Base-by-base conservation (phyloP, 148 eudicot species). In the Beta vulgaris region DNA sequence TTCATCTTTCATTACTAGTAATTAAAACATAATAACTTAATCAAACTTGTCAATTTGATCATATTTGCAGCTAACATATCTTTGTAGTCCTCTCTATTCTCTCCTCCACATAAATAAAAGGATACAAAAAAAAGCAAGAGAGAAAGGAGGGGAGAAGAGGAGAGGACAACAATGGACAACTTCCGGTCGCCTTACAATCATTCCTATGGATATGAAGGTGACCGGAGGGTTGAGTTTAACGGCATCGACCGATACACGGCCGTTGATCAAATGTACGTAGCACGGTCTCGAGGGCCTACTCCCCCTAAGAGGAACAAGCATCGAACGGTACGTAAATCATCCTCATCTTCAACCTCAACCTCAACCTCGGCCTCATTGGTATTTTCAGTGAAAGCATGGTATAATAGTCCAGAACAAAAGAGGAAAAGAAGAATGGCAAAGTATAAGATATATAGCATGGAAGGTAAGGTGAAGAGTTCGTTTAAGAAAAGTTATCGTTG, bases 381-480 rank as follows among this genome's bases (percentile, higher is more conserved):
- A 5, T 36, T 62, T 48, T 80, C 83, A 2, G 16, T 79, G 32
- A 72, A 68, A 42, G 5, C 81, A 54, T 88, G 84, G 85, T 79
- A 76, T 35, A 66, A 80, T 48, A 62, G 49, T 23, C 81, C 80
- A 1, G 88, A 88, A 46, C 40, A 60, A 35, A 83, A 83, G 79
- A 81, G 89, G 69, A 84, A 72, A 62, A 88, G 78, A 77, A 79
- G 88, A 43, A 62, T 86, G 25, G 82, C 84, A 21, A 84, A 77
- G 18, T 88, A 88, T 66, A 88, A 88, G 39, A 72, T 75, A 26
- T 88, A 88, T 60, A 34, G 72, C 12, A 11, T 79, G 15, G 85
- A 88, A 73, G 82, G 86, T 7, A 84, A 85, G 60, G 76, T 84
- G 7, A 86, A 84, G 82, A 75, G 21, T 1, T 73, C 81, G 21